Evolutionary conservation across 2,329 filamentous ascomycete genomes (phyloP).

Genomic region (Epicoccum nigrum): DNA sequence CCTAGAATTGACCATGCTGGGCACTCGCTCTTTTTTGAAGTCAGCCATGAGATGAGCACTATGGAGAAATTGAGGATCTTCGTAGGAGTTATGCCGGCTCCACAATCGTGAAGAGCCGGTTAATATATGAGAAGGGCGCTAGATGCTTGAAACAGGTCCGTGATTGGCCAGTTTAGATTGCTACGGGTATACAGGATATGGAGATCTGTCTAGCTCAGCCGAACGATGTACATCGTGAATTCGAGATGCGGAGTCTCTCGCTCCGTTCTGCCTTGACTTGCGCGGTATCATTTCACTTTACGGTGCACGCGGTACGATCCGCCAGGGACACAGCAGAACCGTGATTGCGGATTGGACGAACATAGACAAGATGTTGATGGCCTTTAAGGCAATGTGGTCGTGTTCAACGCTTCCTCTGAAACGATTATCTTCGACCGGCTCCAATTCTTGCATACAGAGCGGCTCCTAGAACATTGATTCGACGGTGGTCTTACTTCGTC

Average conservation of each 20-base stretch:
- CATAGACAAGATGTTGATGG: neutral
- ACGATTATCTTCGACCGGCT: no score
- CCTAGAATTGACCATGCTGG: neutral
- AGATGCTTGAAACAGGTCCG: neutral
- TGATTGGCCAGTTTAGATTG: slow-evolving; percentile 14
- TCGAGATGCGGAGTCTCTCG: slow-evolving; percentile 1
- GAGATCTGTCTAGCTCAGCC: neutral
- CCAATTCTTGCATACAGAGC: no score
- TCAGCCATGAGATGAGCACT: slow-evolving; percentile 2
- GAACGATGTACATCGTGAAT: neutral
- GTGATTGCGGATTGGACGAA: neutral
- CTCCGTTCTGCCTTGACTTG: slow-evolving; percentile 1
- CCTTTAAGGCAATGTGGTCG: no score
- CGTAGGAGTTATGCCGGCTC: neutral
- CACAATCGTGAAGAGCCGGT: neutral
- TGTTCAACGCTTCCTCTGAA: no score
- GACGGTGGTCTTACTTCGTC: slow-evolving; percentile 5
- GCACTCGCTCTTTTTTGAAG: neutral
- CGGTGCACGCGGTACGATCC: neutral
- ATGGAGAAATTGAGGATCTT: slow-evolving; percentile 3
- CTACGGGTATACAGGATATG: slow-evolving; percentile 3
- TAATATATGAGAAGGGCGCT: slow-evolving; percentile 6
- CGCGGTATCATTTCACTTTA: neutral
- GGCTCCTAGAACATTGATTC: no score
- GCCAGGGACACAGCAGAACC: neutral